Conservation (phyloP, 345 rosid genomes). For the Eucalyptus pauciflora region DNA sequence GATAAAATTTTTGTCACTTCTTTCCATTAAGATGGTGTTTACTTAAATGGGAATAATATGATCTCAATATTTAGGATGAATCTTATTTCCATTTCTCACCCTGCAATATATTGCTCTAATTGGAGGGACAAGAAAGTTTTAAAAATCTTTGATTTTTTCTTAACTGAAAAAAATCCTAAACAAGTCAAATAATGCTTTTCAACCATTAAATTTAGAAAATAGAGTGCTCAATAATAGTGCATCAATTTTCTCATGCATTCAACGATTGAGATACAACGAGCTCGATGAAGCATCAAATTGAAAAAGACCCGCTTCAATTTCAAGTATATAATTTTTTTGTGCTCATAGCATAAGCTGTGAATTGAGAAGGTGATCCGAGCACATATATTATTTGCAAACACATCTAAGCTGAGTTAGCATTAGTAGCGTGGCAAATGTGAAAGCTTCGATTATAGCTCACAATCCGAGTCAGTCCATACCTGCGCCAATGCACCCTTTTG, state of each 20-base stretch:
- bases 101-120: neutral
- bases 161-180: neutral
- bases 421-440: neutral
- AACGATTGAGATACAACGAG: neutral
- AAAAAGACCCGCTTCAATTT: neutral
- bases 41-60: neutral
- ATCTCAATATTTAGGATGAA: neutral
- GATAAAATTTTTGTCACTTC: neutral
- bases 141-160: neutral
- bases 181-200: neutral
- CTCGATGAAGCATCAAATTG: neutral
- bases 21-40: neutral
- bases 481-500: neutral
- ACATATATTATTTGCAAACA: neutral
- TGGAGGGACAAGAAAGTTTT: neutral
- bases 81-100: neutral
- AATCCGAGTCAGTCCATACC: neutral
- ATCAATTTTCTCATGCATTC: neutral
- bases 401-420: neutral
- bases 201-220: neutral
- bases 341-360: neutral
- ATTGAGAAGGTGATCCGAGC: neutral
- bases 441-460: neutral
- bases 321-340: neutral
- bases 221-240: neutral